Evolutionary conservation across 495 filamentous ascomycete species (phyloP).

Genomic region (Penicillium cataractarum): DNA sequence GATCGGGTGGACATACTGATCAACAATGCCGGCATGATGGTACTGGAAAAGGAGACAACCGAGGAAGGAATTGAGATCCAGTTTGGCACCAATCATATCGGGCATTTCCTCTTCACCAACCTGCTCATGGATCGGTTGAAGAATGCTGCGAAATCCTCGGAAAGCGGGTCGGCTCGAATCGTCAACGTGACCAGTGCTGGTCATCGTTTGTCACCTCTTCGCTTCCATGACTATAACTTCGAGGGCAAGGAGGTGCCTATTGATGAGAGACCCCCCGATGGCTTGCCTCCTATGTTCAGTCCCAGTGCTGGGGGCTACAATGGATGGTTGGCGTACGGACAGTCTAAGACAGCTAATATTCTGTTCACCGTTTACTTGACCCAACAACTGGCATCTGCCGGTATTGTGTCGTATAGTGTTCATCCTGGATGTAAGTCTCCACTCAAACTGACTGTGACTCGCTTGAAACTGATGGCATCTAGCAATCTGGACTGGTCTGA

Average conservation of each 20-base stretch:
- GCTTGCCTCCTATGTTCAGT: slow-evolving; percentile 22
- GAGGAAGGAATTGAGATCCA: slow-evolving; percentile 71
- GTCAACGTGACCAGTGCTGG: slow-evolving; percentile 49
- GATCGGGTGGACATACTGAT: slow-evolving; percentile 37
- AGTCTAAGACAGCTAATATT: slow-evolving; percentile 67
- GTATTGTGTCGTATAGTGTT: slow-evolving; percentile 29
- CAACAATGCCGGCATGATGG: slow-evolving; percentile 74
- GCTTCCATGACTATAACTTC: slow-evolving; percentile 28
- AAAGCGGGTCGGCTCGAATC: slow-evolving; percentile 32
- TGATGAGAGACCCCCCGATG: slow-evolving; percentile 21
- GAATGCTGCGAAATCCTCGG: slow-evolving; percentile 40
- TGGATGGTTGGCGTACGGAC: slow-evolving; percentile 57
- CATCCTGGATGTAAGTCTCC: slow-evolving; percentile 30
- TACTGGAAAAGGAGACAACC: slow-evolving; percentile 47
- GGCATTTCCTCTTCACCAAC: slow-evolving; percentile 66
- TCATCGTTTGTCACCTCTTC: slow-evolving; percentile 40
- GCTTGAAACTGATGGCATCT: background rate
- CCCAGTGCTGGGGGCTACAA: slow-evolving; percentile 24
- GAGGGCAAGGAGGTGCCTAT: slow-evolving; percentile 22
- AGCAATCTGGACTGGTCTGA: slow-evolving; percentile 28
- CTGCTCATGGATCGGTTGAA: slow-evolving; percentile 63
- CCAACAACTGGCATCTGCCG: slow-evolving; percentile 14
- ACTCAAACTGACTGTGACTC: background rate
- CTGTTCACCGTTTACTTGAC: slow-evolving; percentile 48
- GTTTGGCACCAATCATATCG: slow-evolving; percentile 74